Conservation (phyloP, 345 rosid genomes). For the Rhodamnia argentea region DNA sequence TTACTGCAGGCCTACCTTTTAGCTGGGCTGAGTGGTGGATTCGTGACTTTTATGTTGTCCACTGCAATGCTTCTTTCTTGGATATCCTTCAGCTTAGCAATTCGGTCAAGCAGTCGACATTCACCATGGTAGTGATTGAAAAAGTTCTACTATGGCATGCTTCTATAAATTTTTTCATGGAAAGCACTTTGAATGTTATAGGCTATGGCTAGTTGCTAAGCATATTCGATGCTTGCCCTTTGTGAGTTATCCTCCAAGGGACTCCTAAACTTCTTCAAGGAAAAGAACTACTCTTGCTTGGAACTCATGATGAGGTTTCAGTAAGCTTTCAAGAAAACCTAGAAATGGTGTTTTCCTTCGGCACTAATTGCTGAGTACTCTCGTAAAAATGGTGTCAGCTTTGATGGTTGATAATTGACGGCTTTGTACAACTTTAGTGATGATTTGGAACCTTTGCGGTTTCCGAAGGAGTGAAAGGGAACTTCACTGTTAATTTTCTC, state of each 20-base stretch:
- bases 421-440: background rate
- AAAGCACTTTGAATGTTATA: background rate
- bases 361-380: background rate
- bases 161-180: background rate
- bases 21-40: conserved; percentile 87
- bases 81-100: conserved; percentile 46
- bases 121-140: conserved; percentile 41
- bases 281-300: background rate
- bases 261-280: background rate
- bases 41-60: conserved; percentile 49
- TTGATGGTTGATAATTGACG: background rate
- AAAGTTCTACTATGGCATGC: background rate
- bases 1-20: conserved; percentile 60
- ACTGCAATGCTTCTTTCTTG: conserved; percentile 75
- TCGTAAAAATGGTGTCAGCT: background rate
- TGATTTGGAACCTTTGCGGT: background rate
- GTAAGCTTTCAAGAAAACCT: background rate
- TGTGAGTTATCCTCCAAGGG: background rate
- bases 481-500: background rate
- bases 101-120: conserved; percentile 34
- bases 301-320: background rate
- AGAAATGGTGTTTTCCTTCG: background rate
- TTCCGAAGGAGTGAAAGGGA: background rate
- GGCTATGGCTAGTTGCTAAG: background rate
- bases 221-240: background rate